Evolutionary conservation across 257 asterid species (phyloP), one percentile per base, ranked within the genome.

Genomic region (Haberlea rhodopensis): DNA sequence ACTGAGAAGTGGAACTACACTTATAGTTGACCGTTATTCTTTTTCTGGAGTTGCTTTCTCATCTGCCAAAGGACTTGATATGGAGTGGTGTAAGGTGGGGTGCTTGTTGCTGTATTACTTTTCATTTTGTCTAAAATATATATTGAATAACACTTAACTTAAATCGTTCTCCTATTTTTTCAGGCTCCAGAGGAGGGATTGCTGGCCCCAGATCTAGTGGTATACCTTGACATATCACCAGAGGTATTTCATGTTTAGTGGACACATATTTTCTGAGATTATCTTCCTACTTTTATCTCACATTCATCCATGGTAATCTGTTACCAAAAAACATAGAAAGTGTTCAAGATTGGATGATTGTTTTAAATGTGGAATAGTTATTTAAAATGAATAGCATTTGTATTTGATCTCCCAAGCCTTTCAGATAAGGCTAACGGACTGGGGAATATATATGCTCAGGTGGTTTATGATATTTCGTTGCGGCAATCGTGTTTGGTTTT

Each of bases 31-130:
- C 67, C 94, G 98, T 22, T 91, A 91, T 73, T 83, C 96, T 52
- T 88, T 79, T 74, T 88, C 98, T 26, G 96, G 98, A 65, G 94
- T 91, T 72, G 96, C 98, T 72, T 88, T 91, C 80, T 88, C 98
- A 61, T 80, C 94, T 58, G 90, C 98, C 66, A 91, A 91, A 69
- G 98, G 96, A 70, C 91, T 91, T 63, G 87, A 88, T 69, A 70
- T 84, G 65, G 88, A 81, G 66, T 91, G 94, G 94, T 86, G 94
- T 79, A 92, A 87, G 94, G 99, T 87, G 76, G 49, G 69, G 11
- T 59, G 55, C n/a, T 25, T 52, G 52, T 43, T 22, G 49, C 22
- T 53, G 21, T 65, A 10, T 43, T 32, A 28, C 1, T 27, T 49
- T 69, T 65, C 24, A 28, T 53, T 32, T 32, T 64, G 48, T 60